phyloP scores from a whole-genome alignment of 148 eudicot genomes.

The Fagopyrum esculentum region DNA sequence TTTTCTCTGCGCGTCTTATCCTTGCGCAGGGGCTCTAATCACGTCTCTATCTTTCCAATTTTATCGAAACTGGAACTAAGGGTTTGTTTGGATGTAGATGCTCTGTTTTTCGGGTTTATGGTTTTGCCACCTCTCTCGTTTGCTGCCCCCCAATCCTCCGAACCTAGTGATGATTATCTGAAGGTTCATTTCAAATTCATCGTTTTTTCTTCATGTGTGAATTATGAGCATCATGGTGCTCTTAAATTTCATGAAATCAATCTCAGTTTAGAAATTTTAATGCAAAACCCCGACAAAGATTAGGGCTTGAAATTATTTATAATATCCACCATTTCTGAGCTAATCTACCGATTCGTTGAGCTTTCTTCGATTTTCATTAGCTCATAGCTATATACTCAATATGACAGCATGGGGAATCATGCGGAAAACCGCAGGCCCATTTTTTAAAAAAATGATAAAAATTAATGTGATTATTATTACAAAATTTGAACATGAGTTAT shows the following conservation, averaged over 20 bases:
- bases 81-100: background rate
- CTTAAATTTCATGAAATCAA: background rate
- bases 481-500: background rate
- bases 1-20: too few relatives aligned
- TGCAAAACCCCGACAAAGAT: background rate
- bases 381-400: background rate
- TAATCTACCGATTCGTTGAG: too few relatives aligned
- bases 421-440: background rate
- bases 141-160: conserved; percentile 10
- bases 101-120: background rate
- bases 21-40: too few relatives aligned
- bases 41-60: too few relatives aligned
- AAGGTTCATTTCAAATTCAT: background rate
- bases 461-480: background rate
- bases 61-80: background rate
- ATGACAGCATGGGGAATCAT: background rate
- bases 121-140: conserved; percentile 13
- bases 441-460: background rate
- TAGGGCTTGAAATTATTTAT: background rate
- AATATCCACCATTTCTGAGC: background rate
- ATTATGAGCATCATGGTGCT: background rate
- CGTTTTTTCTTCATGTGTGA: background rate
- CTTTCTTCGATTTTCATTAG: too few relatives aligned
- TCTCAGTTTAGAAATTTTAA: background rate
- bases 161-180: conserved; percentile 10